phyloP scores from a whole-genome alignment of 495 filamentous ascomycete species.

The Penicillium nucicola region DNA sequence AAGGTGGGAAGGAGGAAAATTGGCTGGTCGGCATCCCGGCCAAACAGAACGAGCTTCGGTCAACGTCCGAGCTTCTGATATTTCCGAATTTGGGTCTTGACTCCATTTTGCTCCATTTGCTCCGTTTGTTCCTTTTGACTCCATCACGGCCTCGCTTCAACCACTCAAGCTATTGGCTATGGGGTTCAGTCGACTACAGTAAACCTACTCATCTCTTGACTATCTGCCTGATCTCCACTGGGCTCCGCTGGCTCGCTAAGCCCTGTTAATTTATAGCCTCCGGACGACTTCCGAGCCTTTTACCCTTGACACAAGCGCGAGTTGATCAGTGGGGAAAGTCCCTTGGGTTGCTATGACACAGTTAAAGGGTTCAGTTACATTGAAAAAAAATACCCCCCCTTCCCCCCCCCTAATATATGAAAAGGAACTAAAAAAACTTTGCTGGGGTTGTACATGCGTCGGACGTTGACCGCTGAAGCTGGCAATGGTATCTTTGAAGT shows the following conservation, averaged over 20 bases:
- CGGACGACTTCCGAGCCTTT: constrained; percentile 21
- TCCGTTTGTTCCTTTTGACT: no score
- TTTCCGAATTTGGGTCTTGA: background rate
- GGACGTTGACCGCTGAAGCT: constrained; percentile 18
- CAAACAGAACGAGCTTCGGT: constrained; percentile 14
- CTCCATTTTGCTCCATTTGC: no score
- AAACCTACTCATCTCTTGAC: no score
- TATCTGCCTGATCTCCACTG: constrained; percentile 10
- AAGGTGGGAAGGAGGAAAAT: constrained; percentile 6
- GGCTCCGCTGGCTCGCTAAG: constrained; percentile 14
- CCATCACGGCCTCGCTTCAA: no score
- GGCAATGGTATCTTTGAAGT: constrained; percentile 20
- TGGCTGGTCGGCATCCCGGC: constrained; percentile 1
- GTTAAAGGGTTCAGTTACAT: constrained; percentile 9
- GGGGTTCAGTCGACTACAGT: no score
- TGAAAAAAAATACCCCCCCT: no score
- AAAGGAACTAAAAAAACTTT: constrained; percentile 13
- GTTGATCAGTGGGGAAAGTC: constrained; percentile 1
- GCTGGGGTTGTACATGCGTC: constrained; percentile 3
- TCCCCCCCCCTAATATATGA: no score
- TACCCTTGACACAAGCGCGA: background rate
- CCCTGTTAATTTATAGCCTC: background rate
- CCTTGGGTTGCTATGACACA: constrained; percentile 1
- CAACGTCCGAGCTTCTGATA: constrained; percentile 21
- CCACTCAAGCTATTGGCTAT: no score